Percentiles rank a stretch among this genome's conserved stretches.
These are phyloP conservation scores for Phaeosphaeriaceae sp. DNA, from an alignment of 2,329 filamentous ascomycete genomes.

Conservation along the genomic window DNA sequence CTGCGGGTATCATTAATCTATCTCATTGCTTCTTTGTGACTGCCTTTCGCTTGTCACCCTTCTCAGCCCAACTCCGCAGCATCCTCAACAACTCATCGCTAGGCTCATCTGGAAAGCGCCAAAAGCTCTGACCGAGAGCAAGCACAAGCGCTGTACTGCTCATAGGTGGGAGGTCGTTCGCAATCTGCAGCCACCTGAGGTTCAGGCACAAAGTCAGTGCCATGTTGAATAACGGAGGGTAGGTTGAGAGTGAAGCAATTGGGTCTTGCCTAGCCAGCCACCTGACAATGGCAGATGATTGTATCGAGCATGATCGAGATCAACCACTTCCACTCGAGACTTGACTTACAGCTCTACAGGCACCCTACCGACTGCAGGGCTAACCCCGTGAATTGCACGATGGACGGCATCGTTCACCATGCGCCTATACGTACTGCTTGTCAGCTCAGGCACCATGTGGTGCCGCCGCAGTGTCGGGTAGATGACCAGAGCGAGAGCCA, in stretches of 20 bases:
- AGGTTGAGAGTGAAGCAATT: too few relatives aligned
- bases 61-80: constrained; percentile 24
- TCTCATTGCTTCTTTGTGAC: background rate
- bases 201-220: too few relatives aligned
- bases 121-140: constrained; percentile 29
- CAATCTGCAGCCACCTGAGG: constrained; percentile 44
- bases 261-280: too few relatives aligned
- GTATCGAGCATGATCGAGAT: too few relatives aligned
- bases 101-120: constrained; percentile 12
- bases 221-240: too few relatives aligned
- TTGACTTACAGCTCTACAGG: constrained; percentile 47
- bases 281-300: too few relatives aligned
- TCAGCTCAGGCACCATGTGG: constrained; percentile 40
- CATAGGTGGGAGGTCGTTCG: constrained; percentile 44
- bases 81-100: constrained; percentile 18
- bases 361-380: constrained; percentile 22
- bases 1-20: constrained; percentile 3
- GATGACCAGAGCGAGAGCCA: constrained; percentile 56
- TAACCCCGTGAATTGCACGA: background rate
- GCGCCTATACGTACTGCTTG: constrained; percentile 29
- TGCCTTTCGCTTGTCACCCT: background rate
- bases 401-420: constrained; percentile 19
- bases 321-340: too few relatives aligned
- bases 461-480: constrained; percentile 53
- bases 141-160: constrained; percentile 50